phyloP scores from a whole-genome alignment of 73 alveolate genomes.

The Symbiodinium natans region DNA sequence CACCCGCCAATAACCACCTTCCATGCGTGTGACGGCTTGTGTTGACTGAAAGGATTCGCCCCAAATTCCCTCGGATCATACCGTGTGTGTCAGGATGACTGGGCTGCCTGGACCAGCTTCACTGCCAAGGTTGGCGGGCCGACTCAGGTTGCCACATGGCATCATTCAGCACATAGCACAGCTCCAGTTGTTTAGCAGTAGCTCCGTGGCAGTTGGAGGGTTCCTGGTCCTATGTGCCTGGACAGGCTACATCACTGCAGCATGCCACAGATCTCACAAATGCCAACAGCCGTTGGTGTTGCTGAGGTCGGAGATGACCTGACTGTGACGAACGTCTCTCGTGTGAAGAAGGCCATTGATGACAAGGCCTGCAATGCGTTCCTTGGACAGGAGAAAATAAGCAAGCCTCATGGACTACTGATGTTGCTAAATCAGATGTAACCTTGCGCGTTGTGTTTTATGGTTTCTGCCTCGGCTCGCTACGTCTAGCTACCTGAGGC shows the following conservation, averaged over 20 bases:
- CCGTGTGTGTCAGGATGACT: constrained; percentile 35
- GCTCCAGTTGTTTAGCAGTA: background rate
- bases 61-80: background rate
- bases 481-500: no score
- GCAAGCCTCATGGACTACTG: no score
- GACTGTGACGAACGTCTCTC: constrained; percentile 96
- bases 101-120: constrained; percentile 91
- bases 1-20: no score
- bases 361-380: constrained; percentile 96
- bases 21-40: no score
- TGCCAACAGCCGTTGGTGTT: no score
- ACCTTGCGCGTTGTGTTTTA: background rate
- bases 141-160: constrained; percentile 48
- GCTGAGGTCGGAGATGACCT: constrained; percentile 98
- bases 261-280: no score
- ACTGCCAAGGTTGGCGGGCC: constrained; percentile 91
- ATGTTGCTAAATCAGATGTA: background rate
- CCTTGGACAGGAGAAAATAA: background rate
- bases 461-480: background rate
- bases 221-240: no score
- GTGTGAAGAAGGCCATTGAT: constrained; percentile 98
- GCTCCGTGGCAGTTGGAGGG: no score
- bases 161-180: background rate
- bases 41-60: no score
- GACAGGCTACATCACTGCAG: no score